phyloP scores from a whole-genome alignment of 2,329 filamentous ascomycete species.

The Penicillium sp. region DNA sequence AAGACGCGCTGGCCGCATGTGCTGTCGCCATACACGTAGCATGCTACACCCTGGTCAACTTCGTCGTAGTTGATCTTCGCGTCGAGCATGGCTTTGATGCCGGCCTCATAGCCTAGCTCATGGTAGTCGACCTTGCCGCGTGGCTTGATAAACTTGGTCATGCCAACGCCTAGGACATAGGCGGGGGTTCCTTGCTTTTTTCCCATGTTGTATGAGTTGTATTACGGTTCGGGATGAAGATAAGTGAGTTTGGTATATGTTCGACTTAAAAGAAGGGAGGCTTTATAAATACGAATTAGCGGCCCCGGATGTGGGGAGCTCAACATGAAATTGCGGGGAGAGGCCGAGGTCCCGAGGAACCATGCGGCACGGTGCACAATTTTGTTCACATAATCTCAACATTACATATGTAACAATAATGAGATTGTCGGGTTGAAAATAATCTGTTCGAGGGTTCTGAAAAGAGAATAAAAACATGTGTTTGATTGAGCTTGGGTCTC shows the following conservation, averaged over 20 bases:
- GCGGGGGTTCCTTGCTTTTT: slow-evolving; percentile 54
- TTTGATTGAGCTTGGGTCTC: background rate
- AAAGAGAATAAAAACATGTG: background rate
- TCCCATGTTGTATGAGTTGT: slow-evolving; percentile 49
- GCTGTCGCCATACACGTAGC: slow-evolving; percentile 95
- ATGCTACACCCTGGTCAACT: slow-evolving; percentile 91
- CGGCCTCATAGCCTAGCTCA: slow-evolving; percentile 89
- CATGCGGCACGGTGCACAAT: slow-evolving; percentile 4
- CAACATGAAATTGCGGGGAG: slow-evolving; percentile 29
- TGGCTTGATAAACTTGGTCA: slow-evolving; percentile 99
- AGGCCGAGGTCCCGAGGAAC: slow-evolving; percentile 39
- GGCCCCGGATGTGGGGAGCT: slow-evolving; percentile 11
- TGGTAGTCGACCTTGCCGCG: slow-evolving; percentile 92
- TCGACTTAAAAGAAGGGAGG: background rate
- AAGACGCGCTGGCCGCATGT: slow-evolving; percentile 96
- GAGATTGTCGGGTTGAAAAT: no score
- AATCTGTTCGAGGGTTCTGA: background rate
- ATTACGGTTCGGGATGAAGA: background rate
- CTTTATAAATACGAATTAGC: slow-evolving; percentile 3
- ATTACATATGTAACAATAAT: background rate
- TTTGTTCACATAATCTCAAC: background rate
- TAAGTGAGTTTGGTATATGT: background rate
- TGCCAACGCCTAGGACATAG: slow-evolving; percentile 95
- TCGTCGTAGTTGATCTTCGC: slow-evolving; percentile 91
- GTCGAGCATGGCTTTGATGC: slow-evolving; percentile 77